Evolutionary conservation across 2,329 filamentous ascomycete species (phyloP), one percentile per base, ranked within the genome.

Genomic region (Alternaria triticina): DNA sequence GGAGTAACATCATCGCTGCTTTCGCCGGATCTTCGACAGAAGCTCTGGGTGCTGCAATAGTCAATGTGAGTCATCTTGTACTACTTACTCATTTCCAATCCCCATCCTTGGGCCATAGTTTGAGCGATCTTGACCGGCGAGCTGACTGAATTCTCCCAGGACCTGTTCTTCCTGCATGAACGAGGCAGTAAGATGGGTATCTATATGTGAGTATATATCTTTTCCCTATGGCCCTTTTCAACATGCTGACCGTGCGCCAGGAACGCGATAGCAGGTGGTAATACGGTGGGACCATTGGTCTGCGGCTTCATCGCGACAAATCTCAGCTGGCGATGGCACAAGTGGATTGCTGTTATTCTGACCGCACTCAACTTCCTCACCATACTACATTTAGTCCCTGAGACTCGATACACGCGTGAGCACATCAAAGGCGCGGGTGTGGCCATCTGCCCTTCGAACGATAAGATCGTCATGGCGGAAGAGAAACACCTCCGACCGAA

Each of bases 21-120:
- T 83, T 84, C 66, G 83, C 82, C 0, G 82, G 81, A 3, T 80
- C 78, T 10, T 78, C 82, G 7, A 83, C 82, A 0, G 83, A 85
- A 69, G 81, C 83, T 10, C 64, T 84, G 9, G 82, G 80, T 20
- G 81, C 81, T 6, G 75, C 77, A 12, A 78, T 77, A 36, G 80
- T 82, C 10, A 81, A 80, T 54, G 68, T 70, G 45, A 62, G 67
- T 63, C 17, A 40, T 36, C 13, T 20, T 52, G 28, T 52, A 40
- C 30, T 40, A 17, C 36, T 6, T 40, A 8, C 36, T 40, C 9
- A 6, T 40, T 17, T 40, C n/a, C 36, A 40, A 40, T 1, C 36
- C 36, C 33, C 9, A 40, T 40, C 33, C 2, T 3, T 5, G 33
- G 15, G 8, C 33, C 9, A 40, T 10, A 4, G 33, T 4, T 4